Evolutionary conservation across 129 eudicot species (phyloP).

Genomic region (Escallonia herrerae): DNA sequence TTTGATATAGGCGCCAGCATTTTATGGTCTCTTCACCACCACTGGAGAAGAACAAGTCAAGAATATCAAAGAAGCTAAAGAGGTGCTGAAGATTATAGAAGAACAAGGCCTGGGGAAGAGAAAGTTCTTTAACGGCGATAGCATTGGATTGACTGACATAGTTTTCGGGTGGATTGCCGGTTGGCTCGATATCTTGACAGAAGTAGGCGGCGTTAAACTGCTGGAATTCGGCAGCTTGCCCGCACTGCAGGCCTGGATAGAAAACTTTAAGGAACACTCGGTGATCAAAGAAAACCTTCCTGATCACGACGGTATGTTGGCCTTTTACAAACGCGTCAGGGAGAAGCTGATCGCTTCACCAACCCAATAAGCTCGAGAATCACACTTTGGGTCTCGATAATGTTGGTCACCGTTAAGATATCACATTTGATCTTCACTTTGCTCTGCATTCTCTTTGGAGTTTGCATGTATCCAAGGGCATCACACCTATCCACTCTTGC

Average conservation of each 20-base stretch:
- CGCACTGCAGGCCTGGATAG: constrained; percentile 8
- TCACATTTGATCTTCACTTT: too few species aligned
- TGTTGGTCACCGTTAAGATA: too few species aligned
- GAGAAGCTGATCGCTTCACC: constrained; percentile 3
- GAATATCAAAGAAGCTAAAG: not conserved
- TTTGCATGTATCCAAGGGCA: too few species aligned
- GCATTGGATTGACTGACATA: not conserved
- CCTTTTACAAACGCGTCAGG: not conserved
- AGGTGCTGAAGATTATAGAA: constrained; percentile 1
- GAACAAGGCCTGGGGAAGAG: not conserved
- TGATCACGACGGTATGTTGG: constrained; percentile 3
- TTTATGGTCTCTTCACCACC: too few species aligned
- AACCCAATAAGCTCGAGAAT: not conserved
- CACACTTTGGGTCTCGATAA: not conserved
- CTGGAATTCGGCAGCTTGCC: constrained; percentile 22
- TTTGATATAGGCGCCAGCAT: too few species aligned
- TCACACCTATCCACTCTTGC: too few species aligned
- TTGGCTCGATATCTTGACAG: constrained; percentile 1
- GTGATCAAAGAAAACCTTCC: constrained; percentile 20
- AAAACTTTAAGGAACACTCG: constrained; percentile 10
- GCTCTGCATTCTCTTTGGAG: too few species aligned
- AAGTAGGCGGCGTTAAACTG: constrained; percentile 14
- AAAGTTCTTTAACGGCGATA: not conserved
- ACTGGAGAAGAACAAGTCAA: not conserved
- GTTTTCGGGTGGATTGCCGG: not conserved